Evolutionary conservation across 768 basidiomycete genomes (phyloP), one percentile per base, ranked within the genome.

Genomic region (Amanita inopinata): DNA sequence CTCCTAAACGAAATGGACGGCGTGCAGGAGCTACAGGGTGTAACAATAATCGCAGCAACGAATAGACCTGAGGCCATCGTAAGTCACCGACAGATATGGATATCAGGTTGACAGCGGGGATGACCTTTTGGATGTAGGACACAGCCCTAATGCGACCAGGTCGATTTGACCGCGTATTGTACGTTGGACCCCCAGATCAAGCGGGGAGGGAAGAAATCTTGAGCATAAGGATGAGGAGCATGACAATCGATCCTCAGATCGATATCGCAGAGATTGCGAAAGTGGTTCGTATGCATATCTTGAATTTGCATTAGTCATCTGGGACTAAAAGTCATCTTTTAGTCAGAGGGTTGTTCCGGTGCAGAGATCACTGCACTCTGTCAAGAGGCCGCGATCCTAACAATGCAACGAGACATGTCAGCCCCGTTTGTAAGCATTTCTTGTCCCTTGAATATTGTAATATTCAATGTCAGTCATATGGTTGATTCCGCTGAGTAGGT

Each of bases 1-100:
- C 68, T 99, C 9, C 59, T 99, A 43, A 98, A 94, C 56, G 96
- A 99, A 57, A 98, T 98, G 91, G 96, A 98, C 55, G 96, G 96
- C 14, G 86, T 98, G 0, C 89, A 97, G 61, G 91, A 94, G 61
- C 69, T 98, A 14, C 68, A 84, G 12, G 92, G 93, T 0, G 96
- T 99, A n/a, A 93, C 89, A 0, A 77, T 97, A 24, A 76, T 99
- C 7, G 96, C 91, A 1, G 96, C 96, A 0, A 99, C 96, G 9
- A 98, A 99, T 57, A 65, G 93, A 44, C 96, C 96, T 5, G 92
- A 96, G 47, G 78, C 79, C n/a, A 80, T 96, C 57, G 87, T 70
- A 33, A 31, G 45, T 40, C 19, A 11, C 2, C 5, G 22, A 19
- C 19, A 11, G 5, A n/a, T 28, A n/a, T 8, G 38, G 27, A 33